Evolutionary conservation across 1,284 basidiomycete species (phyloP).

Genomic region (Hymenochaete sp.): DNA sequence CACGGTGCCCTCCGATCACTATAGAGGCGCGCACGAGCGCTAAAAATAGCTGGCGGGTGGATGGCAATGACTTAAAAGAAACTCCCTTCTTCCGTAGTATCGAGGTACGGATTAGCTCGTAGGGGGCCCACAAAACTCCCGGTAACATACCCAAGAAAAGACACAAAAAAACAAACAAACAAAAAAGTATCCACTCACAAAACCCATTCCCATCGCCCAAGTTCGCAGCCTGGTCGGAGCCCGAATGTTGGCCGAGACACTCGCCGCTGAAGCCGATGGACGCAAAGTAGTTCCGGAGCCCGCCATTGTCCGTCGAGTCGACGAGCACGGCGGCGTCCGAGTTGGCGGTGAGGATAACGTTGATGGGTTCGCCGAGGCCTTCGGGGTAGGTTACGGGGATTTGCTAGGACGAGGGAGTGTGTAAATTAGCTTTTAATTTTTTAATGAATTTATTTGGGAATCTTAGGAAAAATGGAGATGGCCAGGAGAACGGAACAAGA

Average conservation of each 20-base stretch:
- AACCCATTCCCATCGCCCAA: conserved; percentile 79
- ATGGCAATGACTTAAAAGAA: too few species aligned
- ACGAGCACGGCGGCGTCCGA: conserved; percentile 70
- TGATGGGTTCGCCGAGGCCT: conserved; percentile 85
- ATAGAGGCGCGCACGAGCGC: too few species aligned
- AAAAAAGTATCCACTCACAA: conserved; percentile 33
- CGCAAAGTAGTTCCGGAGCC: conserved; percentile 67
- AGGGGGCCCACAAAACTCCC: too few species aligned
- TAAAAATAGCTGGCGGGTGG: too few species aligned
- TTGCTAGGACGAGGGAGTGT: conserved; percentile 29
- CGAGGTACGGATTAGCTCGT: too few species aligned
- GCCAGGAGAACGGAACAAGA: conserved; percentile 1
- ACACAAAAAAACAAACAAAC: neutral
- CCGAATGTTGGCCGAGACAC: conserved; percentile 77
- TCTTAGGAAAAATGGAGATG: neutral
- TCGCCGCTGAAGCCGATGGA: conserved; percentile 66
- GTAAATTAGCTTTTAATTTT: neutral
- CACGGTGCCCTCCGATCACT: too few species aligned
- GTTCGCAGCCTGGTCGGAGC: conserved; percentile 64
- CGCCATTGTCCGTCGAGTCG: conserved; percentile 55
- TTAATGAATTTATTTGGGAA: neutral
- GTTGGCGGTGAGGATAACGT: conserved; percentile 75
- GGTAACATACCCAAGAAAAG: neutral
- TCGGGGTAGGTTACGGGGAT: conserved; percentile 57
- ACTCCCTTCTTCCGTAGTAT: too few species aligned